Base-by-base conservation (phyloP, 192 early-diverging fungal species). In the Umbelopsis ramanniana region DNA sequence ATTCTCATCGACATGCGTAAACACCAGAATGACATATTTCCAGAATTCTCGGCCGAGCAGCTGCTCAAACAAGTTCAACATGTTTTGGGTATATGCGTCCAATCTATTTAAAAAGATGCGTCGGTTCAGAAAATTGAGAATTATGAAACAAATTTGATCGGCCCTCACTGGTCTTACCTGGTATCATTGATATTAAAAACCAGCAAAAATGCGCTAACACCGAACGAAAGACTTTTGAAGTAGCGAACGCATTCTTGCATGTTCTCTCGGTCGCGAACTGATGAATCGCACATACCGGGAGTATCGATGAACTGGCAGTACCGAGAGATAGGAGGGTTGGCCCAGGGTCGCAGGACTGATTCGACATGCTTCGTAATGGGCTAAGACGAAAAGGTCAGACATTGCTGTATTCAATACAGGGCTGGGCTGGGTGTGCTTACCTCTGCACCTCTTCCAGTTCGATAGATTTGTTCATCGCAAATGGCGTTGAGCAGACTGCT, bases 71-170 rank as follows among this genome's bases (percentile, higher is more conserved):
- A 84, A 52, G 6, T 75, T 53, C 52, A 86, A 37, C 85, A 86
- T 86, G 46, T 79, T 82, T 69, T 86, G 83, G 10, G 83, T 86
- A 69, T 82, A 86, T 24, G 81, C 82, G 67, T 86, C 85, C 71
- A 86, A 68, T 67, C n/a, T n/a, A n/a, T n/a, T n/a, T n/a, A n/a
- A n/a, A n/a, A n/a, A n/a, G n/a, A n/a, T n/a, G n/a, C n/a, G n/a
- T n/a, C n/a, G n/a, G n/a, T n/a, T n/a, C n/a, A n/a, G n/a, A n/a
- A n/a, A n/a, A n/a, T n/a, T n/a, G n/a, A n/a, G n/a, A n/a, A 82
- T 83, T 46, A 19, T 22, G 15, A 40, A 22, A 40, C 15, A 52
- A 12, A 14, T 40, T 21, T 50, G 37, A n/a, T n/a, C n/a, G n/a
- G 19, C 7, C 37, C 40, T 38, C 38, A n/a, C 21, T 17, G n/a